Percentiles rank a stretch among this genome's conserved stretches.
Conservation (phyloP, 1,284 basidiomycete species). For the Anthracocystis panici-leucophaei region DNA sequence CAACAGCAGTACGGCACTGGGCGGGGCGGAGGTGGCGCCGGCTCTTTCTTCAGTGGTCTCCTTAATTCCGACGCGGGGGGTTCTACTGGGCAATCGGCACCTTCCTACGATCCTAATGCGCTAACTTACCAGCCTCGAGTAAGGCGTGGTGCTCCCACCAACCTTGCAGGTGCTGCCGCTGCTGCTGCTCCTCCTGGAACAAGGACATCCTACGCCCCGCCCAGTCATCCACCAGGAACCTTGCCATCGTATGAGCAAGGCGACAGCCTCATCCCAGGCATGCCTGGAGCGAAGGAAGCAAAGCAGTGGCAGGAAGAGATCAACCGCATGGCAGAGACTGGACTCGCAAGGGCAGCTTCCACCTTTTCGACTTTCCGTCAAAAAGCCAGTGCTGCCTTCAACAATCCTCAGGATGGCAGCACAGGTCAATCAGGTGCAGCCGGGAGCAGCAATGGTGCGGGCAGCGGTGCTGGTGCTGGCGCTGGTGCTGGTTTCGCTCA, state of each 20-base stretch:
- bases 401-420: slow-evolving; percentile 23
- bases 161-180: neutral
- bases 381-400: slow-evolving; percentile 51
- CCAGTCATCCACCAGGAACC: slow-evolving; percentile 13
- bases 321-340: slow-evolving; percentile 58
- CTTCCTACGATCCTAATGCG: slow-evolving; percentile 55
- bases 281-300: slow-evolving; percentile 61
- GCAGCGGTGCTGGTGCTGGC: neutral
- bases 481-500: slow-evolving; percentile 29
- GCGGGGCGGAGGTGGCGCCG: slow-evolving; percentile 44
- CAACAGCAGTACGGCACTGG: slow-evolving; percentile 27
- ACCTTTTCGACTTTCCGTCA: slow-evolving; percentile 58
- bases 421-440: slow-evolving; percentile 11
- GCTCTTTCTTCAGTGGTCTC: slow-evolving; percentile 39
- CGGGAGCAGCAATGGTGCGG: neutral
- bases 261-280: slow-evolving; percentile 45
- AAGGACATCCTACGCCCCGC: slow-evolving; percentile 18
- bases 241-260: slow-evolving; percentile 23
- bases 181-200: slow-evolving; percentile 15
- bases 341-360: slow-evolving; percentile 54
- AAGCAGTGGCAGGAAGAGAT: slow-evolving; percentile 63
- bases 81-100: slow-evolving; percentile 9
- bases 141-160: slow-evolving; percentile 14
- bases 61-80: slow-evolving; percentile 30
- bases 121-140: slow-evolving; percentile 60